Conservation (phyloP, 805 yeast genomes). For the Candida xyloterini region DNA sequence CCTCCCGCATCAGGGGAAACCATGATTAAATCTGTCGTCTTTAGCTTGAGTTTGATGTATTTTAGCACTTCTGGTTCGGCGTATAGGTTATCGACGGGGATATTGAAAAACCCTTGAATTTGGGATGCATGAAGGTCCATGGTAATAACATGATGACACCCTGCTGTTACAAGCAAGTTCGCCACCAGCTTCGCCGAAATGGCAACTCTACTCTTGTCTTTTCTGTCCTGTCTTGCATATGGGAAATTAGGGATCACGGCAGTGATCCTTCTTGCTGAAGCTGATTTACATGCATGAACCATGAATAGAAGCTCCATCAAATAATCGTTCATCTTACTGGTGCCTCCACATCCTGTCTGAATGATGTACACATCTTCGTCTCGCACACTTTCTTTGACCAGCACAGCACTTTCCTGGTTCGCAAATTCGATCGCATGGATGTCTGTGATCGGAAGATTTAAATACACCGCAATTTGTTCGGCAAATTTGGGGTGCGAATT, state of each 20-base stretch:
- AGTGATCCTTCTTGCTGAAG: slow-evolving; percentile 90
- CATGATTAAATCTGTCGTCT: slow-evolving; percentile 60
- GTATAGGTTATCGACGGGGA: slow-evolving; percentile 93
- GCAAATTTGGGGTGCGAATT: slow-evolving; percentile 87
- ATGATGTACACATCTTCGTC: slow-evolving; percentile 86
- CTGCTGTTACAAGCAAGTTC: slow-evolving; percentile 86
- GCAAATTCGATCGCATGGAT: slow-evolving; percentile 83
- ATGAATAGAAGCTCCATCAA: slow-evolving; percentile 84
- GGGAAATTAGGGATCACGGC: slow-evolving; percentile 96
- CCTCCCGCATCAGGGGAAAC: slow-evolving; percentile 99
- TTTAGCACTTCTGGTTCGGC: slow-evolving; percentile 90
- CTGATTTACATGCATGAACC: slow-evolving; percentile 94
- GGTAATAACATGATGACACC: slow-evolving; percentile 93
- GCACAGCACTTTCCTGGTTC: slow-evolving; percentile 84
- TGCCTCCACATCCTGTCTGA: slow-evolving; percentile 87
- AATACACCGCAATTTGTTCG: slow-evolving; percentile 59
- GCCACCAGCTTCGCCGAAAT: slow-evolving; percentile 94
- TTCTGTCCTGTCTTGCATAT: slow-evolving; percentile 95
- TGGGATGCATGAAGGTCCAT: slow-evolving; percentile 98
- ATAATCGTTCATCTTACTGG: slow-evolving; percentile 69
- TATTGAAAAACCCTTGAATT: slow-evolving; percentile 93
- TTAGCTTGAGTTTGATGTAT: slow-evolving; percentile 67
- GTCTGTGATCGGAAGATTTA: slow-evolving; percentile 67
- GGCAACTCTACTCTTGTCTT: slow-evolving; percentile 94
- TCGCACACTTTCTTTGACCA: slow-evolving; percentile 83